phyloP scores from a whole-genome alignment of 352 stramenopile species.

The Pythium apleroticum region DNA sequence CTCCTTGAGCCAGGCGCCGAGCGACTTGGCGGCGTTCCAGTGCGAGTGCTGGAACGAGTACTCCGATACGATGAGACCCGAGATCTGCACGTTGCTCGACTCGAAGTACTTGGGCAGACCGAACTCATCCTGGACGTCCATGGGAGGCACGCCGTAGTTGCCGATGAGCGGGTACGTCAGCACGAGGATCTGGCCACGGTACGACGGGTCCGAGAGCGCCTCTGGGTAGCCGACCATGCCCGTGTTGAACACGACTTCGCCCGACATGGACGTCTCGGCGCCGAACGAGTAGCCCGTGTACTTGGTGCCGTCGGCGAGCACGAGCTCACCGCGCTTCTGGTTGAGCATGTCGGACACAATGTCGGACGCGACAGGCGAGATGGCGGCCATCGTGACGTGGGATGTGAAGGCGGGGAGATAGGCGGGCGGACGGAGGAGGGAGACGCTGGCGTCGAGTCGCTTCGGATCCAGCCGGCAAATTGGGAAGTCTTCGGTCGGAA shows the following conservation, averaged over 20 bases:
- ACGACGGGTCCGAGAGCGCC: conserved; percentile 97
- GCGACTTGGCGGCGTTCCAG: conserved; percentile 91
- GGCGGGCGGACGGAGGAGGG: conserved; percentile 19
- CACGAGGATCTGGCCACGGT: conserved; percentile 96
- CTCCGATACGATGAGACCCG: conserved; percentile 96
- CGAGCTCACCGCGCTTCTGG: conserved; percentile 54
- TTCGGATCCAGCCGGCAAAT: conserved; percentile 36
- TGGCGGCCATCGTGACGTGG: conserved; percentile 14
- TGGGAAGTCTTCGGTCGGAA: conserved; percentile 24
- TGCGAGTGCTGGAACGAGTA: conserved; percentile 97
- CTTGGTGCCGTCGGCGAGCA: conserved; percentile 83
- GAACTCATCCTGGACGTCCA: conserved; percentile 88
- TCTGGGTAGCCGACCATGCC: conserved; percentile 99
- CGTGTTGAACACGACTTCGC: conserved; percentile 98
- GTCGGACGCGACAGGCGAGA: conserved; percentile 52
- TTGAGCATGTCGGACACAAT: conserved; percentile 40
- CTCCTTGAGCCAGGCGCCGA: conserved; percentile 86
- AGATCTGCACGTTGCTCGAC: conserved; percentile 94
- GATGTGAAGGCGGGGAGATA: conserved; percentile 30
- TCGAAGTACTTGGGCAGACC: conserved; percentile 97
- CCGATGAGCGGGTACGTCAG: conserved; percentile 97
- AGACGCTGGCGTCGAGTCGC: conserved; percentile 17
- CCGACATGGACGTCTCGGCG: conserved; percentile 81
- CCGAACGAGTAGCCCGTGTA: conserved; percentile 93
- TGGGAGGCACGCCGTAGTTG: conserved; percentile 97